A percentile compares a stretch with the other conserved stretches of the same genome.
These are phyloP conservation scores for Apiospora kogelbergensis DNA, from an alignment of 2,329 filamentous ascomycete species.

Conservation along the genomic window DNA sequence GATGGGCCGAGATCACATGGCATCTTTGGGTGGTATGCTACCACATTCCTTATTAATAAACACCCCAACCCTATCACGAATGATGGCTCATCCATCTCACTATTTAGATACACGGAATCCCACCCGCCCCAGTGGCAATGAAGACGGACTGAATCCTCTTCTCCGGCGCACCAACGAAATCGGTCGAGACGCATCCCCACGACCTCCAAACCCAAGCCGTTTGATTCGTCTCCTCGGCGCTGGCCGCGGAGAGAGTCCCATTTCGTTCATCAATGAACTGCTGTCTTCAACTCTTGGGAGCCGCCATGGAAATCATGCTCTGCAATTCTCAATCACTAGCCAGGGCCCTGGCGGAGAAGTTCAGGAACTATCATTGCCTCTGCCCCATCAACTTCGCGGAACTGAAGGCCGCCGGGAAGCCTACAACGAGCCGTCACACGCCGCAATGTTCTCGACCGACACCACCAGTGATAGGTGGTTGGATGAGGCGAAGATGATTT, in stretches of 20 bases:
- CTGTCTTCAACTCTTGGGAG: conserved; percentile 48
- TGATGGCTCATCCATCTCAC: background rate
- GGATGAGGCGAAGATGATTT: conserved; percentile 86
- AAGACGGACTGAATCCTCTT: conserved; percentile 86
- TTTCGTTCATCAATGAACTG: conserved; percentile 56
- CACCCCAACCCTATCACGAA: background rate
- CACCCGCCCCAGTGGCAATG: conserved; percentile 57
- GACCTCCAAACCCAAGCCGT: conserved; percentile 46
- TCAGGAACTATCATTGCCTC: conserved; percentile 46
- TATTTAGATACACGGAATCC: conserved; percentile 35
- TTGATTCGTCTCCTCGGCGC: conserved; percentile 54
- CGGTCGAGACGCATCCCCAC: conserved; percentile 46
- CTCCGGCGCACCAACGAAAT: conserved; percentile 62
- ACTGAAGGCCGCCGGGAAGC: conserved; percentile 49
- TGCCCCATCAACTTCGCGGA: conserved; percentile 36
- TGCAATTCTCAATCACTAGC: conserved; percentile 61
- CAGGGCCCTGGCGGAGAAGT: conserved; percentile 48
- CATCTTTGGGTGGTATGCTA: conserved; percentile 27
- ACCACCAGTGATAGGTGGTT: conserved; percentile 79
- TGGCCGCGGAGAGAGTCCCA: conserved; percentile 46
- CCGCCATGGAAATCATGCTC: conserved; percentile 49
- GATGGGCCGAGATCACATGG: conserved; percentile 30
- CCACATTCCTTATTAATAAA: too few relatives aligned
- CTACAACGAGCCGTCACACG: conserved; percentile 66
- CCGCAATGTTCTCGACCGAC: conserved; percentile 71